Conservation (phyloP, 257 asterid species). For the Solanum peruvianum region DNA sequence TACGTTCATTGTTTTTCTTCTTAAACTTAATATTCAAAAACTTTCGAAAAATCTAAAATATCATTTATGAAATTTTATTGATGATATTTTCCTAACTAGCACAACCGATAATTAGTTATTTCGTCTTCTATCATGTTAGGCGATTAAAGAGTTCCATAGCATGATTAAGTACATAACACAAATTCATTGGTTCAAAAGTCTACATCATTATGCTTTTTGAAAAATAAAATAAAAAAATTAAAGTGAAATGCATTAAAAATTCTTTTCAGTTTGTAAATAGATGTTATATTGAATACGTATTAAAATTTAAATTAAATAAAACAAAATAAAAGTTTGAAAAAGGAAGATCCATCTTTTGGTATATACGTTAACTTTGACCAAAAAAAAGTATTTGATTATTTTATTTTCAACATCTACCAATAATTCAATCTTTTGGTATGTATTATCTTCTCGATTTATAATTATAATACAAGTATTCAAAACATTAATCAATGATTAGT, state of each 20-base stretch:
- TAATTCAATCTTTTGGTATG: background rate
- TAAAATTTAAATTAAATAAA: background rate
- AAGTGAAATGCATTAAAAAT: background rate
- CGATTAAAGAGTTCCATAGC: background rate
- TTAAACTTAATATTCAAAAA: background rate
- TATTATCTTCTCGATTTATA: background rate
- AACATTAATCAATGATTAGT: background rate
- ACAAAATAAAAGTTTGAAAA: background rate
- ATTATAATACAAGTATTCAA: background rate
- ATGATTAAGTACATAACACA: background rate
- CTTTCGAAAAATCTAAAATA: background rate
- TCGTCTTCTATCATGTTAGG: background rate
- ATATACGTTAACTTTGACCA: background rate
- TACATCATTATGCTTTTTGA: background rate
- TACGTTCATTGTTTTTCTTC: background rate
- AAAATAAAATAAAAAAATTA: background rate
- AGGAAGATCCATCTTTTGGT: background rate
- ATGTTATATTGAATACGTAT: background rate
- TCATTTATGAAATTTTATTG: background rate
- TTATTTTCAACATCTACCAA: background rate
- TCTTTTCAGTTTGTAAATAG: background rate
- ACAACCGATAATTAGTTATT: background rate
- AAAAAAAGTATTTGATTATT: background rate
- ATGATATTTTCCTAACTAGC: background rate
- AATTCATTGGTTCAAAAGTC: background rate